These are phyloP conservation scores for Jaapia argillacea DNA, from an alignment of 768 basidiomycete species.

Conservation along the genomic window DNA sequence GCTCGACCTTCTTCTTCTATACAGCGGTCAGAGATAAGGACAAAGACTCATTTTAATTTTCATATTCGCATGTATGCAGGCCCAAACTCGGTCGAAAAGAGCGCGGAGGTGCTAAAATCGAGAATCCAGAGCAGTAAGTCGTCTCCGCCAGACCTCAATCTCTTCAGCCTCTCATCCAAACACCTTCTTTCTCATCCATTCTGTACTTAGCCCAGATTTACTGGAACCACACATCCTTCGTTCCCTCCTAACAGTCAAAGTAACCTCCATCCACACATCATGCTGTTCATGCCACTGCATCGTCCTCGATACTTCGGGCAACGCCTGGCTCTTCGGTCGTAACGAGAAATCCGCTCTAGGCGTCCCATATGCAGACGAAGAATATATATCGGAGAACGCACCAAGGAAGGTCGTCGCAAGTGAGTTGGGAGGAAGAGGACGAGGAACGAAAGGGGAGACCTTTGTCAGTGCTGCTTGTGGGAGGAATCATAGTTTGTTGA, in stretches of 20 bases:
- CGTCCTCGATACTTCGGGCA: constrained; percentile 61
- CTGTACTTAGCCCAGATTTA: constrained; percentile 58
- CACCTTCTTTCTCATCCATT: not conserved
- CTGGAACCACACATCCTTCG: constrained; percentile 85
- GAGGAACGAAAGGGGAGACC: constrained; percentile 30
- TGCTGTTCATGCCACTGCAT: constrained; percentile 73
- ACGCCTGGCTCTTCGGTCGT: constrained; percentile 87
- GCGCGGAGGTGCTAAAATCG: constrained; percentile 35
- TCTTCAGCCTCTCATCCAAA: not conserved
- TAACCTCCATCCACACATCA: constrained; percentile 62
- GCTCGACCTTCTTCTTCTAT: not conserved
- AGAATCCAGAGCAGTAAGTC: constrained; percentile 26
- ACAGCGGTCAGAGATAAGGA: no score
- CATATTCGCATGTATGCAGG: no score
- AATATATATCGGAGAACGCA: constrained; percentile 59
- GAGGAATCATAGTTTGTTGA: constrained; percentile 71
- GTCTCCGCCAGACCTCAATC: constrained; percentile 1
- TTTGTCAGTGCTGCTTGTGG: constrained; percentile 84
- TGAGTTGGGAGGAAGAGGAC: constrained; percentile 45
- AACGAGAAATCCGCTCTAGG: constrained; percentile 65
- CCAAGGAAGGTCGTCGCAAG: constrained; percentile 50
- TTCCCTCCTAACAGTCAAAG: constrained; percentile 73
- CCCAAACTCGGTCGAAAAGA: constrained; percentile 71
- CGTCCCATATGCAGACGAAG: constrained; percentile 37
- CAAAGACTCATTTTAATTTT: not conserved